phyloP scores from a whole-genome alignment of 2,329 filamentous ascomycete species.

The Pseudogymnoascus sp. region DNA sequence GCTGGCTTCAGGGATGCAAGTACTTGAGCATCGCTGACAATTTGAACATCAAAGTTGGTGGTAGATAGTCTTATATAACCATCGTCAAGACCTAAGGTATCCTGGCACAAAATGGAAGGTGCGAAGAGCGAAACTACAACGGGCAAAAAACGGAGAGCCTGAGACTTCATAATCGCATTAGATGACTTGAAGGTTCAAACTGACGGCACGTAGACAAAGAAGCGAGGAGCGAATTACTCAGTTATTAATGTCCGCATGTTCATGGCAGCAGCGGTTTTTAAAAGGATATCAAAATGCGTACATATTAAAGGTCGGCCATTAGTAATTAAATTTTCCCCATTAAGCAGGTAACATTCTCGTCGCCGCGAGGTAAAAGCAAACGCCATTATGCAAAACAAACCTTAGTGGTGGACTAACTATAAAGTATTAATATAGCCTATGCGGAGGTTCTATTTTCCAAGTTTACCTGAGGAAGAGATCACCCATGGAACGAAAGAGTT shows the following conservation, averaged over 20 bases:
- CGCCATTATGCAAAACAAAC: conserved; percentile 17
- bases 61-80: conserved; percentile 35
- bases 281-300: not conserved
- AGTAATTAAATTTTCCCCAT: not conserved
- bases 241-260: not conserved
- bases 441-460: conserved; percentile 2
- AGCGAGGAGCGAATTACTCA: not conserved
- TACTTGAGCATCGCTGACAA: conserved; percentile 42
- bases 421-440: not conserved
- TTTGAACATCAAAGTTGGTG: conserved; percentile 37
- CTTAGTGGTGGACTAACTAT: conserved; percentile 25
- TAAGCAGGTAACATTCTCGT: not conserved
- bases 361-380: conserved; percentile 11
- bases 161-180: not conserved
- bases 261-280: not conserved
- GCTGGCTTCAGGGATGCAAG: conserved; percentile 42
- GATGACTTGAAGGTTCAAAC: not conserved
- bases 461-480: not conserved
- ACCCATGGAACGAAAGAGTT: not conserved
- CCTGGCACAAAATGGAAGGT: conserved; percentile 25
- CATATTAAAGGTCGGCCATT: not conserved
- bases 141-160: not conserved
- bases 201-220: not conserved
- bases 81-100: conserved; percentile 36
- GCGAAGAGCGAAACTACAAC: not conserved